These are phyloP conservation scores for Xylaria hypoxylon DNA, from an alignment of 2,329 filamentous ascomycete genomes.

Conservation along the genomic window DNA sequence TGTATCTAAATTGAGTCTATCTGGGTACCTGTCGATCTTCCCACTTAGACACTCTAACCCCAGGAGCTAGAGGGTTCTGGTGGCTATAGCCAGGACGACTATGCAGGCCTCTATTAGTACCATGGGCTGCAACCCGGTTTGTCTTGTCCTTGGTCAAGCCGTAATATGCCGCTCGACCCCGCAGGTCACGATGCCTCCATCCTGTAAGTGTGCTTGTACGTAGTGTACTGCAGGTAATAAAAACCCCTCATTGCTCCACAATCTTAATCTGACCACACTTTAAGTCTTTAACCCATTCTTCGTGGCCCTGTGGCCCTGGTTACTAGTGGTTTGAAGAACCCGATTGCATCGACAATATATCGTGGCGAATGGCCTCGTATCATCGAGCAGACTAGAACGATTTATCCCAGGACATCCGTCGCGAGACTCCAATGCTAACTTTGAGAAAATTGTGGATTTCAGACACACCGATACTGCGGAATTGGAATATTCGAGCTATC, in stretches of 20 bases:
- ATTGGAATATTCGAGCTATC: slow-evolving; percentile 8
- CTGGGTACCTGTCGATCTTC: not conserved
- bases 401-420: slow-evolving; percentile 20
- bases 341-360: slow-evolving; percentile 28
- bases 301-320: slow-evolving; percentile 21
- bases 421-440: slow-evolving; percentile 15
- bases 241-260: slow-evolving; percentile 24
- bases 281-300: not conserved
- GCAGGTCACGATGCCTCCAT: slow-evolving; percentile 21
- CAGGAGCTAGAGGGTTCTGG: not conserved
- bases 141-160: slow-evolving; percentile 14
- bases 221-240: slow-evolving; percentile 4
- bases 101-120: not conserved
- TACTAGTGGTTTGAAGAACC: slow-evolving; percentile 22
- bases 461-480: not conserved
- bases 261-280: slow-evolving; percentile 19
- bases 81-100: not conserved
- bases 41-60: not conserved
- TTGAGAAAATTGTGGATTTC: not conserved
- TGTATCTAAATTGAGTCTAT: not conserved
- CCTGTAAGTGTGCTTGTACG: not conserved
- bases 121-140: slow-evolving; percentile 1
- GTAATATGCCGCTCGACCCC: slow-evolving; percentile 18
- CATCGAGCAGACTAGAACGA: slow-evolving; percentile 13
- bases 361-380: slow-evolving; percentile 21